Evolutionary conservation across 2,329 filamentous ascomycete species (phyloP), one percentile per base, ranked within the genome.

Genomic region (Epichloe festucae): DNA sequence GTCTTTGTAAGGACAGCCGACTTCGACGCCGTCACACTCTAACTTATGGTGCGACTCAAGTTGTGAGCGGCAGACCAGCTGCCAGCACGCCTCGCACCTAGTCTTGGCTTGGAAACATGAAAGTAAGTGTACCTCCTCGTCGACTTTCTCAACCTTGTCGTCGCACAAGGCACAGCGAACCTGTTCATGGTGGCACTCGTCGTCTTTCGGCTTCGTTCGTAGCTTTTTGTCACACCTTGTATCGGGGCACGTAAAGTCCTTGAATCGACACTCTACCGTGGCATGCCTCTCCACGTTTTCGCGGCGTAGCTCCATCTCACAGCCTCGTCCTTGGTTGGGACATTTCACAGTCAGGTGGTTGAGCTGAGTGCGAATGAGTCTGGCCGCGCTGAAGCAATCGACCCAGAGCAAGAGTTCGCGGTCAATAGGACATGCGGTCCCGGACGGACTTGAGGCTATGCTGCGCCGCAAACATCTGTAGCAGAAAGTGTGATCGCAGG

Each of bases 401-500:
- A 61, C 57, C 68, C 68, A 70, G 12, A 59, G 55, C 7, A 70
- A 48, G 11, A 67, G 65, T 14, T 70, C 70, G n/a, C 80, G 72
- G 62, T 83, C 80, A 52, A 83, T 74, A 2, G 80, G 80, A 53
- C 80, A 84, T 36, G 70, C 64, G 2, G 65, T 64, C 5, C 68
- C 67, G 1, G 68, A 66, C 6, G 68, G 68, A 43, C 68, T 70
- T 2, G 66, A 67, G 11, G 66, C 60, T 46, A 70, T 68, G 57
- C 68, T 68, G 35, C 68, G 61, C 31, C 68, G 67, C 48, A 84
- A 68, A 59, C 81, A 85, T 4, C 70, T 69, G 49, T 74, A 73
- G 59, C 81, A 85, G 61, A 85, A 85, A 12, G 79, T 81, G 62
- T 85, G 81, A 53, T 82, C 77, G 64, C 81, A 85, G 7, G 69